These are phyloP conservation scores for Multifurca ochricompacta DNA, from an alignment of 768 basidiomycete species.

Conservation along the genomic window DNA sequence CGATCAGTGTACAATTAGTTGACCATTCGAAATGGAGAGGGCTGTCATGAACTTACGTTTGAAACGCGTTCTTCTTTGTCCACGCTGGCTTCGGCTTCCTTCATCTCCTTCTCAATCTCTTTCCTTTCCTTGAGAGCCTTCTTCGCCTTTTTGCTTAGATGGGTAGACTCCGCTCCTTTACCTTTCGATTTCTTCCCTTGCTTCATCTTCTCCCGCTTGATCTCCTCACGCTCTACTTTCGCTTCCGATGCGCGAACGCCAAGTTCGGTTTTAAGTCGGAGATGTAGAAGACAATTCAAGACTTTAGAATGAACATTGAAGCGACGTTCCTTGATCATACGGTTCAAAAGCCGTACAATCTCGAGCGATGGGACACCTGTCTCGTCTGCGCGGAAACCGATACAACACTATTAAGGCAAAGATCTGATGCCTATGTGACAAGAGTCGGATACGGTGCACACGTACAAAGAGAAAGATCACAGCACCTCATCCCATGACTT, in stretches of 20 bases:
- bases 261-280: slow-evolving; percentile 84
- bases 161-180: slow-evolving; percentile 44
- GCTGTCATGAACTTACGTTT: slow-evolving; percentile 49
- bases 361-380: slow-evolving; percentile 81
- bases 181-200: slow-evolving; percentile 34
- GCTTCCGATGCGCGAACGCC: slow-evolving; percentile 70
- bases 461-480: slow-evolving; percentile 16
- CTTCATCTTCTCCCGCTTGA: slow-evolving; percentile 25
- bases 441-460: slow-evolving; percentile 16
- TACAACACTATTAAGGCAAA: slow-evolving; percentile 76
- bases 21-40: slow-evolving; percentile 1
- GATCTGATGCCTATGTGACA: slow-evolving; percentile 62
- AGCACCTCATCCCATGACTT: slow-evolving; percentile 85
- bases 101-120: slow-evolving; percentile 86
- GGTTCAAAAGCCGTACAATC: slow-evolving; percentile 80
- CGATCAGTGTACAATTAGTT: slow-evolving; percentile 4
- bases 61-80: slow-evolving; percentile 83
- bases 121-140: slow-evolving; percentile 82
- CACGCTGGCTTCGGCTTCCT: slow-evolving; percentile 89
- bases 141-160: slow-evolving; percentile 88
- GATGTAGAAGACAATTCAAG: slow-evolving; percentile 71
- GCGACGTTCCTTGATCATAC: slow-evolving; percentile 91
- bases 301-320: slow-evolving; percentile 89
- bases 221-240: slow-evolving; percentile 47
- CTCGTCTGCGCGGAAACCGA: slow-evolving; percentile 76